Conservation (phyloP, 2,329 filamentous ascomycete species). For the Trichoderma koningii region DNA sequence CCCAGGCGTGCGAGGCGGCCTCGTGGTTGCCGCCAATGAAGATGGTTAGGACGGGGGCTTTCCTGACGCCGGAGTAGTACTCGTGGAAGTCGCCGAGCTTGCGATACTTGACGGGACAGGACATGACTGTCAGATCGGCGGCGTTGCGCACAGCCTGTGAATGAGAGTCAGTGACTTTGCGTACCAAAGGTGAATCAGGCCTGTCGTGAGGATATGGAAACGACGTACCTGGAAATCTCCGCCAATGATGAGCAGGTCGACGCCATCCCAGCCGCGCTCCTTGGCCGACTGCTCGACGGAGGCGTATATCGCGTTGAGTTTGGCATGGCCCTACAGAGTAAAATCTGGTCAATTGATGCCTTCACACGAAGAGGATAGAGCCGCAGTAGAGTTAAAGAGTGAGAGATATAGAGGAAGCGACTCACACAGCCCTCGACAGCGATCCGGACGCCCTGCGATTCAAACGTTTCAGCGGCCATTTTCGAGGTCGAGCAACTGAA, state of each 20-base stretch:
- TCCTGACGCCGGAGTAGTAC: conserved; percentile 80
- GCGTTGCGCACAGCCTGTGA: conserved; percentile 80
- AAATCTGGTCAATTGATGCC: conserved; percentile 31
- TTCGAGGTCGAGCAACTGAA: conserved; percentile 2
- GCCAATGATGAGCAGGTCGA: conserved; percentile 91
- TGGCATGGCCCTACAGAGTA: conserved; percentile 75
- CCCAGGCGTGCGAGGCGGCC: conserved; percentile 84
- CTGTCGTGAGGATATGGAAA: conserved; percentile 10
- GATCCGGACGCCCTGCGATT: conserved; percentile 63
- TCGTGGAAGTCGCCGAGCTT: conserved; percentile 88
- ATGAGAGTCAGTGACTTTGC: conserved; percentile 24
- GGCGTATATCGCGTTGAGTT: conserved; percentile 86
- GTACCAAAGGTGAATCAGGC: background rate
- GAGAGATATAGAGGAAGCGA: conserved; percentile 37
- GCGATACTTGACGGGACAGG: conserved; percentile 85
- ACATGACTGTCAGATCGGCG: conserved; percentile 83
- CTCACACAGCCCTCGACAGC: conserved; percentile 86
- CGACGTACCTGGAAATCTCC: conserved; percentile 82
- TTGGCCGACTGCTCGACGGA: conserved; percentile 70
- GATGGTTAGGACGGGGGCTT: conserved; percentile 84
- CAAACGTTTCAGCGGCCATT: conserved; percentile 41
- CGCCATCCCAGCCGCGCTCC: conserved; percentile 72
- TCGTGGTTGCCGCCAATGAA: conserved; percentile 97
- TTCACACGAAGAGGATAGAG: background rate
- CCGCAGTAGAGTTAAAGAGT: background rate